A percentile compares a stretch with the other conserved stretches of the same genome.
Evolutionary conservation across 805 yeast species (phyloP).

Genomic region (Pichia deserticola): DNA sequence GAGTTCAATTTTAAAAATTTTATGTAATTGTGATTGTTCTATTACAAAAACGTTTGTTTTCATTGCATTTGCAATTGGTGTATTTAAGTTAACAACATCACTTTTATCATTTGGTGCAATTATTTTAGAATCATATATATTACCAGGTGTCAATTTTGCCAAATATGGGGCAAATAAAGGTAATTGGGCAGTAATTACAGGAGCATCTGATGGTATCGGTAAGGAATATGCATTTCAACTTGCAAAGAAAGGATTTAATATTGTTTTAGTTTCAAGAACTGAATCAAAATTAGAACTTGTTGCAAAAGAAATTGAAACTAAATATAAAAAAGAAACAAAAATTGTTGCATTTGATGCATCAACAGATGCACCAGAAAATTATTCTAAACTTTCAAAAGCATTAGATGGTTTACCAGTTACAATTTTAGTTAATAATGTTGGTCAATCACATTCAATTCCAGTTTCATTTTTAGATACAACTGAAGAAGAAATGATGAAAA

Average conservation of each 20-base stretch:
- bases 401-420: conserved; percentile 54
- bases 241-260: conserved; percentile 77
- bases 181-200: conserved; percentile 93
- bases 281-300: conserved; percentile 62
- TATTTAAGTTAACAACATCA: conserved; percentile 46
- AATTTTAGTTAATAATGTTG: conserved; percentile 85
- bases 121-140: conserved; percentile 52
- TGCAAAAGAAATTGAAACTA: conserved; percentile 52
- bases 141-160: conserved; percentile 51
- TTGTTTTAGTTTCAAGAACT: conserved; percentile 81
- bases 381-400: conserved; percentile 40
- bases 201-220: conserved; percentile 97
- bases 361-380: conserved; percentile 50
- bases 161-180: conserved; percentile 73
- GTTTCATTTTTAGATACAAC: conserved; percentile 84
- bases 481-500: conserved; percentile 64
- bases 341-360: conserved; percentile 75
- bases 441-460: conserved; percentile 90
- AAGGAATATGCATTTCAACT: conserved; percentile 83
- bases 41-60: conserved; percentile 22
- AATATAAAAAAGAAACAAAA: conserved; percentile 56
- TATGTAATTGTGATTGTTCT: conserved; percentile 2
- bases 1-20: background rate
- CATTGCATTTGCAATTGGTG: conserved; percentile 51
- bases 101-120: conserved; percentile 45